These are phyloP conservation scores for Hypholoma sublateritium DNA, from an alignment of 768 basidiomycete genomes.

Conservation along the genomic window DNA sequence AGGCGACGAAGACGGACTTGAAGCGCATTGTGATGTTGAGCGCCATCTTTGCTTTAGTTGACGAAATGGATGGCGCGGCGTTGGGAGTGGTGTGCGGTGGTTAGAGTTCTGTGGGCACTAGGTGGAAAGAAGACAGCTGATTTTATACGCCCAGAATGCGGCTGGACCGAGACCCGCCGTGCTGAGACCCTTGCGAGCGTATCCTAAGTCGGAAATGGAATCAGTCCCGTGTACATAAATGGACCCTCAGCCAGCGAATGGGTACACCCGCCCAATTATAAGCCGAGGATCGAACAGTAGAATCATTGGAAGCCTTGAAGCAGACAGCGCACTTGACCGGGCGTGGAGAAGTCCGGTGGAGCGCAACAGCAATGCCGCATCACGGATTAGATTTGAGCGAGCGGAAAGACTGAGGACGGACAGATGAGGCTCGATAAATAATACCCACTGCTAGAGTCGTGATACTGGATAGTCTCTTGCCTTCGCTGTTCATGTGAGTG, in stretches of 20 bases:
- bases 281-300: background rate
- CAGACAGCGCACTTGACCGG: background rate
- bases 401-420: too few species aligned
- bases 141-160: background rate
- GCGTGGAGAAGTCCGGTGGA: background rate
- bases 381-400: background rate
- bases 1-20: conserved; percentile 3
- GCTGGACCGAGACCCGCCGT: background rate
- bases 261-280: background rate
- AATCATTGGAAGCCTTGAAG: background rate
- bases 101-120: background rate
- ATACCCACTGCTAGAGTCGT: too few species aligned
- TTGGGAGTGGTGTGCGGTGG: background rate
- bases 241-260: background rate
- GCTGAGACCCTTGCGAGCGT: background rate
- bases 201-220: background rate
- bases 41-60: background rate
- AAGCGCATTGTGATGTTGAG: background rate
- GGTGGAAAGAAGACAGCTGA: background rate
- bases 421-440: too few species aligned
- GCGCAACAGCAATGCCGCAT: too few species aligned
- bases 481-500: too few species aligned
- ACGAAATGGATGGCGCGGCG: background rate
- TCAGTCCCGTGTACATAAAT: background rate
- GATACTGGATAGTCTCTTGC: too few species aligned